Percentiles rank a stretch among this genome's conserved stretches.
phyloP scores from a whole-genome alignment of 78 protist species.

The Dictyostelium firmibasis region DNA sequence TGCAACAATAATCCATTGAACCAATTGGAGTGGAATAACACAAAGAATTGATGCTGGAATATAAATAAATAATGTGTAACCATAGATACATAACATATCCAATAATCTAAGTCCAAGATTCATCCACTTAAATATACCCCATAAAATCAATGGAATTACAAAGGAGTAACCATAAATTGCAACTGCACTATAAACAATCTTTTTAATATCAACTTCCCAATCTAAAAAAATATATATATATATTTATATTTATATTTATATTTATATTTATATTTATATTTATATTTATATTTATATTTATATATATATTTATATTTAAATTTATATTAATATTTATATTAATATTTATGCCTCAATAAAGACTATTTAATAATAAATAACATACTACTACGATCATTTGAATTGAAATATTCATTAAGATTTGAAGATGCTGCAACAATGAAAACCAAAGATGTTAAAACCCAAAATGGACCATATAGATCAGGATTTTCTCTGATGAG shows the following conservation, averaged over 20 bases:
- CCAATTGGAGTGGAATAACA: slow-evolving; percentile 21
- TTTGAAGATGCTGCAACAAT: slow-evolving; percentile 59
- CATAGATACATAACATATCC: slow-evolving; percentile 73
- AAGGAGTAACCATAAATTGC: slow-evolving; percentile 72
- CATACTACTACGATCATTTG: slow-evolving; percentile 15
- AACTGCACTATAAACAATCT: slow-evolving; percentile 54
- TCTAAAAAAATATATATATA: neutral
- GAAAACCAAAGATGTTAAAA: slow-evolving; percentile 57
- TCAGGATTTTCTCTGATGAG: slow-evolving; percentile 63
- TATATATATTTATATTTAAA: neutral
- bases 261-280: neutral
- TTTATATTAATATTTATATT: neutral
- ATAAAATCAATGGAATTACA: slow-evolving; percentile 46
- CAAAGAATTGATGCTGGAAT: slow-evolving; percentile 70
- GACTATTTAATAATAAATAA: neutral
- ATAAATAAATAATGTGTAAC: slow-evolving; percentile 59
- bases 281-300: neutral
- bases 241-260: neutral
- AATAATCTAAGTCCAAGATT: slow-evolving; percentile 61
- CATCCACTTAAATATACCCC: slow-evolving; percentile 79
- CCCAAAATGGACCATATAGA: slow-evolving; percentile 81
- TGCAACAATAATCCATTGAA: slow-evolving; percentile 62
- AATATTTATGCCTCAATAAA: neutral
- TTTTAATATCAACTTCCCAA: slow-evolving; percentile 55
- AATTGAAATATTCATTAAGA: slow-evolving; percentile 30